Evolutionary conservation across 768 basidiomycete species (phyloP), one percentile per base, ranked within the genome.

Genomic region (Lactarius sp.): DNA sequence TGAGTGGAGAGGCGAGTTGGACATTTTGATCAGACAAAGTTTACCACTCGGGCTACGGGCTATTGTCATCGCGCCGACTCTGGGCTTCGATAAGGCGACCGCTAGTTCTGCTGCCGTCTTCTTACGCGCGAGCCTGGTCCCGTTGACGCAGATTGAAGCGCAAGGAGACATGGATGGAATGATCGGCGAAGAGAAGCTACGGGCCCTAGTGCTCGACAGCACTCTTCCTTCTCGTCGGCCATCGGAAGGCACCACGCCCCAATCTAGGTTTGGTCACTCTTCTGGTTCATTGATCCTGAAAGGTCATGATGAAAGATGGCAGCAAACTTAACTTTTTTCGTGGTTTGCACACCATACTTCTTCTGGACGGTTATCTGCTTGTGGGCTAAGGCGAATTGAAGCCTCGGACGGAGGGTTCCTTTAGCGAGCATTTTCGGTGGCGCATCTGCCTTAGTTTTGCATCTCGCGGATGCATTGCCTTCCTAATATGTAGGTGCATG

Each of bases 381-480:
- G n/a, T 49, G 22, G n/a, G 51, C 18, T 5, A 57, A 47, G 36
- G 58, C 47, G 37, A 47, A 22, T 49, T 49, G 46, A 39, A 53
- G 50, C 46, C 36, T 67, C 16, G 52, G 56, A 41, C 47, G n/a
- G 3, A 37, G 46, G 16, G 61, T 64, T 56, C 34, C 52, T n/a
- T 18, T 58, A 55, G 51, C 53, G 27, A 57, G 51, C 47, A 62
- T 66, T 36, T 80, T 78, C 66, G 75, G 39, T 67, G 78, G 53
- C 71, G 77, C 36, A 73, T 76, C 20, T 79, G 77, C 60, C 77
- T 34, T 73, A 0, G 76, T 75, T 2, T 74, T 74, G 69, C 75
- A 74, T 44, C 77, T 42, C 16, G 77, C 77, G 3, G 69, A 70
- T 49, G 74, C 73, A 56, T 75, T 74, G 0, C 47, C 76, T 18